These are phyloP conservation scores for Cladosporium sp. DNA, from an alignment of 2,329 filamentous ascomycete genomes.

Conservation along the genomic window DNA sequence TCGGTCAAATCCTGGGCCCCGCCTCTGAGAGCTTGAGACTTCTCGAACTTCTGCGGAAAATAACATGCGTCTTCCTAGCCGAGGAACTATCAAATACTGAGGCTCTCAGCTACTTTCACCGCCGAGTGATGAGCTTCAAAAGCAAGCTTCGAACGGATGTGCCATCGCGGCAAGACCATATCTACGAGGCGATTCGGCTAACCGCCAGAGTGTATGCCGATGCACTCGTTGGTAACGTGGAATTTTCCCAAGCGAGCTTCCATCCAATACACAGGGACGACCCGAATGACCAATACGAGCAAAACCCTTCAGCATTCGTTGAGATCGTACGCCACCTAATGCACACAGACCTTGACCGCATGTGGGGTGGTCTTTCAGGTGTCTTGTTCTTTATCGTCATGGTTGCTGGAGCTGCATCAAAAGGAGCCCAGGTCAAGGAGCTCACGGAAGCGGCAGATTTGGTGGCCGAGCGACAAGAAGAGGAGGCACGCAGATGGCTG, in stretches of 20 bases:
- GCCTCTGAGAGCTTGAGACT: background rate
- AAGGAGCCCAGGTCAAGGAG: slow-evolving; percentile 13
- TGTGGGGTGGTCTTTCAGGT: slow-evolving; percentile 32
- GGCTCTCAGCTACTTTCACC: background rate
- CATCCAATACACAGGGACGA: background rate
- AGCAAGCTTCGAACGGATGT: background rate
- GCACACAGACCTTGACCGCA: slow-evolving; percentile 26
- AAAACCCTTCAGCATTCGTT: background rate
- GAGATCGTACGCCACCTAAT: slow-evolving; percentile 23
- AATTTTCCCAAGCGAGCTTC: slow-evolving; percentile 20
- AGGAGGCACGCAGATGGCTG: slow-evolving; percentile 27
- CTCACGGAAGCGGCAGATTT: slow-evolving; percentile 8
- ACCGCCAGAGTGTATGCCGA: slow-evolving; percentile 25
- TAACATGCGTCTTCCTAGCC: background rate
- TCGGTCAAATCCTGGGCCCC: background rate
- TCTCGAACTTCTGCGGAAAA: background rate
- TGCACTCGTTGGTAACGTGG: slow-evolving; percentile 21
- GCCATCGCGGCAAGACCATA: background rate
- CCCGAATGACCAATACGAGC: background rate
- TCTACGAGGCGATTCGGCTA: slow-evolving; percentile 28
- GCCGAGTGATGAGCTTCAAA: background rate
- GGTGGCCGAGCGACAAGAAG: slow-evolving; percentile 14
- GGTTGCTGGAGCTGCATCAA: slow-evolving; percentile 29
- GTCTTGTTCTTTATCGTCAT: slow-evolving; percentile 31
- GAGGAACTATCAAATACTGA: background rate